Base-by-base conservation (phyloP, 352 stramenopile species). In the Peronospora destructor region DNA sequence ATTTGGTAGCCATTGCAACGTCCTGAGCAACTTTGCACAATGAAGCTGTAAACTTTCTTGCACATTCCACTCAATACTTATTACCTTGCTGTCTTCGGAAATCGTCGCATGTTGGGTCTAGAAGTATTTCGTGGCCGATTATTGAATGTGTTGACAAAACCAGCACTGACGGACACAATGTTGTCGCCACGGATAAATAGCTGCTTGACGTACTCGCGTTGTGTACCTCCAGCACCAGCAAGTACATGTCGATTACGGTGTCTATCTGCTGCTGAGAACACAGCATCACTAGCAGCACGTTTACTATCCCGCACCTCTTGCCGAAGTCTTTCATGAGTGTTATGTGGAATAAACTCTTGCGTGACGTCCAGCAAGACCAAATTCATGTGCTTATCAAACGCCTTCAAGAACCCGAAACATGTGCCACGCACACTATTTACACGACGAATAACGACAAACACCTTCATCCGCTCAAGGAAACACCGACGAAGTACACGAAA, bases 341-440 rank as follows among this genome's bases (percentile, higher is more conserved):
- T 53, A 21, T 54, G 53, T 10, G 73, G 43, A n/a, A 91, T 66
- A 39, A 64, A 78, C 9, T 71, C 59, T 56, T 97, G 89, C 33
- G 83, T 75, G 10, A 95, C 91, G 63, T 97, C 87, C 55, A 86
- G 53, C 23, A 98, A 56, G 39, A 97, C 81, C 33, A 98, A 49
- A 64, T 98, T 98, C 68, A 96, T 85, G 68, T 97, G 91, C 65
- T 96, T 97, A 66, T 98, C 92, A 58, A 97, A 97, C 4, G 86
- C 90, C 49, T 96, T 87, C 29, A 98, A 66, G 52, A 82, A 93
- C n/a, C 91, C 92, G 0, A 69, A 84, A 48, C 91, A 84, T n/a
- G 75, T 91, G 33, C 92, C 92, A 13, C 91, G 79, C 17, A 98
- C 82, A 50, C 82, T 93, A 60, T 96, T 92, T 21, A 97, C 73